phyloP scores from a whole-genome alignment of 2,329 filamentous ascomycete species.

The Phyllosticta ampelicida region DNA sequence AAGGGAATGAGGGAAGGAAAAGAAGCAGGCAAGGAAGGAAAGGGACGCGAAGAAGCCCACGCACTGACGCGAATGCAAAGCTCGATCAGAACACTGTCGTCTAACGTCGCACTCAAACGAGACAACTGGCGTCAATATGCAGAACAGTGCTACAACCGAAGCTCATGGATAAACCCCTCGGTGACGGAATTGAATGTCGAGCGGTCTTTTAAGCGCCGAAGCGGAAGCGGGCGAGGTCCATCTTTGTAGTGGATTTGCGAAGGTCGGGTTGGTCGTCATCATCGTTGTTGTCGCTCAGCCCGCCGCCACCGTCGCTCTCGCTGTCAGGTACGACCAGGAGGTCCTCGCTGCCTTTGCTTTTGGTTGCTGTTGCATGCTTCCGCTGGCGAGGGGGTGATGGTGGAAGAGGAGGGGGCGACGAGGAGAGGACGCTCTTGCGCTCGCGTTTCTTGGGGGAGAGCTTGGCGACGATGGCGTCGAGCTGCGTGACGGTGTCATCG shows the following conservation, averaged over 20 bases:
- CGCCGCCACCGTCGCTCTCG: slow-evolving; percentile 25
- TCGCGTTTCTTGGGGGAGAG: slow-evolving; percentile 9
- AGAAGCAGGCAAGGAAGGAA: too few species aligned
- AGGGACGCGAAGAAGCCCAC: too few species aligned
- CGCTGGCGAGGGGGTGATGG: not conserved
- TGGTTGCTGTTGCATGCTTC: not conserved
- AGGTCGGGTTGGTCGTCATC: not conserved
- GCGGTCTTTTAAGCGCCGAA: too few species aligned
- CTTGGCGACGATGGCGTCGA: not conserved
- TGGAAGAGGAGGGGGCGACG: not conserved
- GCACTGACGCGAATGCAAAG: too few species aligned
- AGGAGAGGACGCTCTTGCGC: not conserved
- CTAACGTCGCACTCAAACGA: too few species aligned
- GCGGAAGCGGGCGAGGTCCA: slow-evolving; percentile 3
- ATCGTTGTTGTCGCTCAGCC: not conserved
- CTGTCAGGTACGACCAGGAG: slow-evolving; percentile 34
- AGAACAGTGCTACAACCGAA: too few species aligned
- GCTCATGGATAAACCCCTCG: too few species aligned
- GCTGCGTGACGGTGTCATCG: slow-evolving; percentile 14
- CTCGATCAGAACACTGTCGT: too few species aligned
- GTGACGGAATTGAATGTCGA: too few species aligned
- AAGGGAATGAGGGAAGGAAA: too few species aligned
- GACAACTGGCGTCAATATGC: too few species aligned
- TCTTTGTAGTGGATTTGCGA: not conserved
- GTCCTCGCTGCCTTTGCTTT: slow-evolving; percentile 36